Evolutionary conservation across 208 protist genomes (phyloP).

Genomic region (Leishmania arabica): DNA sequence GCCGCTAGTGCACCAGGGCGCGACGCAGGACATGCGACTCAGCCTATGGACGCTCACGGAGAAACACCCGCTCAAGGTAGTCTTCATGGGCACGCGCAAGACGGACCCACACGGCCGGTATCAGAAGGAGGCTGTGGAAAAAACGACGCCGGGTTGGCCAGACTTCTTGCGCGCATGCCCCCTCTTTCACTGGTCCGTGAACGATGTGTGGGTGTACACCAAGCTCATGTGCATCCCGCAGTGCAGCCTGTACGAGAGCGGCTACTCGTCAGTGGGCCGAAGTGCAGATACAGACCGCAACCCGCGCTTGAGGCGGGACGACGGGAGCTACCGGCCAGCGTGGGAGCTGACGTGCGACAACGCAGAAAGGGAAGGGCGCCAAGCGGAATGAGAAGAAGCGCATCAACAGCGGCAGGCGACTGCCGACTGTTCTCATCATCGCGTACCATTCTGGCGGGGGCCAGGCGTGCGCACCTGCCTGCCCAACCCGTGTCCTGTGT

Average conservation of each 20-base stretch:
- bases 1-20: conserved; percentile 33
- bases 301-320: conserved; percentile 37
- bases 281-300: conserved; percentile 60
- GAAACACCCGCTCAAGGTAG: conserved; percentile 49
- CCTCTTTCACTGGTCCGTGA: conserved; percentile 82
- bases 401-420: not conserved
- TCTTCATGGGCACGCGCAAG: conserved; percentile 88
- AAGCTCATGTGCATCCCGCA: conserved; percentile 58
- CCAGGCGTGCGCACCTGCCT: not conserved
- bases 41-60: conserved; percentile 57
- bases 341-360: conserved; percentile 53
- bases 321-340: conserved; percentile 74
- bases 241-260: conserved; percentile 84
- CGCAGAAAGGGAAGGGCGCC: conserved; percentile 48
- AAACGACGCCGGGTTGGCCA: conserved; percentile 85
- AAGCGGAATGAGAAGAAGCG: not conserved
- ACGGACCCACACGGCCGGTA: conserved; percentile 73
- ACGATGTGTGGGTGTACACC: conserved; percentile 85
- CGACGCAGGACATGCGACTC: conserved; percentile 45
- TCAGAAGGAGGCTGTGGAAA: conserved; percentile 54
- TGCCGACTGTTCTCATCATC: not conserved
- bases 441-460: not conserved
- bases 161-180: conserved; percentile 85
- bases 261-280: conserved; percentile 89
- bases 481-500: not conserved